These are phyloP conservation scores for Austroboletus olivaceoglutinosus DNA, from an alignment of 1,284 basidiomycete species.

Conservation along the genomic window DNA sequence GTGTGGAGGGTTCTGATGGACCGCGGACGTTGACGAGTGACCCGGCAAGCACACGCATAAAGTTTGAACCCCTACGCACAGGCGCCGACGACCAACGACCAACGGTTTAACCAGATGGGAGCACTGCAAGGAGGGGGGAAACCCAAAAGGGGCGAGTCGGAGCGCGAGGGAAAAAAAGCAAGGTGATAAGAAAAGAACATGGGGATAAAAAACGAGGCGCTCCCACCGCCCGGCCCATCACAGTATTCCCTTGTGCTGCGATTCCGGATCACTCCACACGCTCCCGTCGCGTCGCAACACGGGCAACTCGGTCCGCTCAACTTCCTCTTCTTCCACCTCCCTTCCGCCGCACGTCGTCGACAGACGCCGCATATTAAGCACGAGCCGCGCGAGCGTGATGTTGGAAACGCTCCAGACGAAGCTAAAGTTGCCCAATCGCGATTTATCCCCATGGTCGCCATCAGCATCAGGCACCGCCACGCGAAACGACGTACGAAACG, in stretches of 20 bases:
- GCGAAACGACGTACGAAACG: neutral
- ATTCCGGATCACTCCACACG: neutral
- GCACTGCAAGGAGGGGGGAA: no score
- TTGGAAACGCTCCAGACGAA: slow-evolving; percentile 41
- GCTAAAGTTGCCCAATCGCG: slow-evolving; percentile 18
- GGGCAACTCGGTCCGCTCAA: slow-evolving; percentile 9
- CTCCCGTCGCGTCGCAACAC: neutral
- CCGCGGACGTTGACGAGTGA: no score
- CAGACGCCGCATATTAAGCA: slow-evolving; percentile 38
- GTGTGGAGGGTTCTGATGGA: no score
- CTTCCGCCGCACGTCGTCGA: neutral
- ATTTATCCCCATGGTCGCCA: no score
- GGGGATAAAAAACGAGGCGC: neutral
- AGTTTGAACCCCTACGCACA: no score
- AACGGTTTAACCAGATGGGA: no score
- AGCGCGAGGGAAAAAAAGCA: neutral
- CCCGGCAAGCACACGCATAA: no score
- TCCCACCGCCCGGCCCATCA: neutral
- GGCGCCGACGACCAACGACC: no score
- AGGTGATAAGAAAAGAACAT: neutral
- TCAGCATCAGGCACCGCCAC: slow-evolving; percentile 1
- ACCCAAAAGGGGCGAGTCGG: neutral
- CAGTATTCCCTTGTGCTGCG: neutral
- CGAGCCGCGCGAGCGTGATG: slow-evolving; percentile 37
- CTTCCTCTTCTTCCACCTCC: neutral